These are phyloP conservation scores for Przewalskia tangutica DNA, from an alignment of 257 asterid genomes.

Conservation along the genomic window DNA sequence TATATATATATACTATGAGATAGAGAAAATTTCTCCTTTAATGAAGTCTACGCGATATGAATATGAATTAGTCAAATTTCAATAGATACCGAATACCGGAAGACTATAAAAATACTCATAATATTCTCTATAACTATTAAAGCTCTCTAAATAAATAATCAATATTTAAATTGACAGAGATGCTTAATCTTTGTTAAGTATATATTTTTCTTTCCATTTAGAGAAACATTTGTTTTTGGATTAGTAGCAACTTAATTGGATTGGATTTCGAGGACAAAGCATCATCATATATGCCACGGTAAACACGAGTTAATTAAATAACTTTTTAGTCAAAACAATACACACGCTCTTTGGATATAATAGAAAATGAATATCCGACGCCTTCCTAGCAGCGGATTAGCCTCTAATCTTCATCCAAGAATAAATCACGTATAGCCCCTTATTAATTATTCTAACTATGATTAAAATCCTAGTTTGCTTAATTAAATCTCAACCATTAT, in stretches of 20 bases:
- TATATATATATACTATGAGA: no score
- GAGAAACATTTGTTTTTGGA: background rate
- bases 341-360: background rate
- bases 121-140: background rate
- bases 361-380: no score
- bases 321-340: background rate
- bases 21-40: background rate
- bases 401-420: no score
- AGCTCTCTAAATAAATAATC: background rate
- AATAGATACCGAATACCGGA: background rate
- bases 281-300: background rate
- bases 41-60: background rate
- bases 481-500: no score
- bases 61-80: background rate
- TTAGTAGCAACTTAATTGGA: background rate
- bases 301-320: background rate
- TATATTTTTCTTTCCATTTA: background rate
- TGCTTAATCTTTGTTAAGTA: background rate
- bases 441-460: no score
- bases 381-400: no score
- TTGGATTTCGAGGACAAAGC: background rate
- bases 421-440: no score
- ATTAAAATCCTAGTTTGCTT: no score
- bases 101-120: background rate
- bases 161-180: background rate